phyloP scores from a whole-genome alignment of 768 basidiomycete species.

The Psilocybe subaeruginosa region DNA sequence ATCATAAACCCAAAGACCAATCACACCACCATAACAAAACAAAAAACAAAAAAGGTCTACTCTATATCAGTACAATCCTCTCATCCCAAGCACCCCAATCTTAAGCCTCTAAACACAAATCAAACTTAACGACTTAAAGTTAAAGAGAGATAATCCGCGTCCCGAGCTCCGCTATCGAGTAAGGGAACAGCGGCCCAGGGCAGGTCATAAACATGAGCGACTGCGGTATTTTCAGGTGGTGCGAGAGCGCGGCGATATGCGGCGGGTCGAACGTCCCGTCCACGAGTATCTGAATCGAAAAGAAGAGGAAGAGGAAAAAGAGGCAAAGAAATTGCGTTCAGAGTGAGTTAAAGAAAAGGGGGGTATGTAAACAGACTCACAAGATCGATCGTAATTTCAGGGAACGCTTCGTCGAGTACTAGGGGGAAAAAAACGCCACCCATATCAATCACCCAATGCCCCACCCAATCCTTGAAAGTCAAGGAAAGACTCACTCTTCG shows the following conservation, averaged over 20 bases:
- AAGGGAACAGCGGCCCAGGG: constrained; percentile 23
- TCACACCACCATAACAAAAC: too few species aligned
- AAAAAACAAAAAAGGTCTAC: too few species aligned
- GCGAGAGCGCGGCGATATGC: constrained; percentile 26
- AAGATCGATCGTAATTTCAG: constrained; percentile 36
- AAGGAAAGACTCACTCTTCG: constrained; percentile 46
- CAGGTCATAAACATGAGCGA: constrained; percentile 33
- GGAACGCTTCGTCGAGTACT: constrained; percentile 54
- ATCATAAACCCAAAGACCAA: too few species aligned
- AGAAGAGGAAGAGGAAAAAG: background rate
- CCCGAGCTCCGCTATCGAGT: constrained; percentile 25
- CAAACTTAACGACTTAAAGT: background rate
- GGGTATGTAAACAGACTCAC: constrained; percentile 15
- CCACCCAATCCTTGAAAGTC: too few species aligned
- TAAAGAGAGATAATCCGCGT: constrained; percentile 27
- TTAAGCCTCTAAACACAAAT: too few species aligned
- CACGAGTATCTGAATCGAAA: constrained; percentile 24
- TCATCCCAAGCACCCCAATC: too few species aligned
- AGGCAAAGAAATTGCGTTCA: too few species aligned
- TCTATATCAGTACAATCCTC: too few species aligned
- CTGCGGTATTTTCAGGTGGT: constrained; percentile 24
- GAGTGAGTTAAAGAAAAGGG: too few species aligned
- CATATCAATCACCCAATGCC: too few species aligned
- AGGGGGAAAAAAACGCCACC: background rate
- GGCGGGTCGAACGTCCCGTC: constrained; percentile 25